Conservation (phyloP, 768 basidiomycete species). For the Omphalotus guepiniiformis region DNA sequence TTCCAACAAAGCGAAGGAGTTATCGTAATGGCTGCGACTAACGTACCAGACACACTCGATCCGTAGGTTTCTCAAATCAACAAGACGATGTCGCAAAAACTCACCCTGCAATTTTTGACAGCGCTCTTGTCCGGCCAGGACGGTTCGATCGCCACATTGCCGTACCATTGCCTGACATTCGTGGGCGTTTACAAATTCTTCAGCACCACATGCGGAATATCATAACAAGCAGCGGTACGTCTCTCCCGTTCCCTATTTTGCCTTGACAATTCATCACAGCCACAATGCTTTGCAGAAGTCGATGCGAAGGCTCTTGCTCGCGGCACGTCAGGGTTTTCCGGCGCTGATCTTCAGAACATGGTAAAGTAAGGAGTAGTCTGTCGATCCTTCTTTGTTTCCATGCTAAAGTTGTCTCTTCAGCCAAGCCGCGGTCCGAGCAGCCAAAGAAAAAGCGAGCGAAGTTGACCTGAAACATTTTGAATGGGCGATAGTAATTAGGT, state of each 20-base stretch:
- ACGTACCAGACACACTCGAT: slow-evolving; percentile 93
- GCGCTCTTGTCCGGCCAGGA: slow-evolving; percentile 93
- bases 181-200: slow-evolving; percentile 90
- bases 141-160: slow-evolving; percentile 93
- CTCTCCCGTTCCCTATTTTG: background rate
- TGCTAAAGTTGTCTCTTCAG: slow-evolving; percentile 25
- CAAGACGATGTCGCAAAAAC: slow-evolving; percentile 1
- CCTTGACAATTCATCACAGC: slow-evolving; percentile 1
- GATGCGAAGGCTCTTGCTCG: slow-evolving; percentile 88
- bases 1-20: slow-evolving; percentile 92
- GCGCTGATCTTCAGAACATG: slow-evolving; percentile 95
- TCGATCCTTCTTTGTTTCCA: slow-evolving; percentile 3
- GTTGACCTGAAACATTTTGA: slow-evolving; percentile 86
- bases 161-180: slow-evolving; percentile 92
- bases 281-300: slow-evolving; percentile 44
- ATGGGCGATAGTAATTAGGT: slow-evolving; percentile 96
- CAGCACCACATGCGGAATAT: slow-evolving; percentile 88
- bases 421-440: slow-evolving; percentile 93
- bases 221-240: slow-evolving; percentile 50
- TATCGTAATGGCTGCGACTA: slow-evolving; percentile 96
- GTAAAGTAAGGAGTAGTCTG: slow-evolving; percentile 77
- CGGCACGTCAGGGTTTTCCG: slow-evolving; percentile 94
- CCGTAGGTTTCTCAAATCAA: slow-evolving; percentile 43
- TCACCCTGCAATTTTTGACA: slow-evolving; percentile 25
- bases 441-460: slow-evolving; percentile 70